Evolutionary conservation across 345 rosid species (phyloP).

Genomic region (Gossypium anomalum): DNA sequence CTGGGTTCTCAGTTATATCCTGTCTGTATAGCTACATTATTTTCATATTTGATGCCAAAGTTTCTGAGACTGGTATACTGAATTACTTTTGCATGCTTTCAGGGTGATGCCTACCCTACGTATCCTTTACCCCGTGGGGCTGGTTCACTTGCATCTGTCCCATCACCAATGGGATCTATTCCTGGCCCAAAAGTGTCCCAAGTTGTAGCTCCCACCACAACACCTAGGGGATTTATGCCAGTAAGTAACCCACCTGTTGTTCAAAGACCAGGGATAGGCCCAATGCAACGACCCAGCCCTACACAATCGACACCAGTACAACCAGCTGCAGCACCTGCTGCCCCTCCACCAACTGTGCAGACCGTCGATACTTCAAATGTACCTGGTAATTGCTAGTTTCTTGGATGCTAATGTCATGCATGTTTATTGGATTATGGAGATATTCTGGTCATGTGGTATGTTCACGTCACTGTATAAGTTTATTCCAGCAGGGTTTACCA

Average conservation of each 20-base stretch:
- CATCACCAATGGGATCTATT: conserved; percentile 48
- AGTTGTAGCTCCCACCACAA: conserved; percentile 44
- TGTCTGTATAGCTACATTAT: conserved; percentile 38
- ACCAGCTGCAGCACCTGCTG: conserved; percentile 56
- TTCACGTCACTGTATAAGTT: background rate
- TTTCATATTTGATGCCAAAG: background rate
- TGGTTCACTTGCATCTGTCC: conserved; percentile 45
- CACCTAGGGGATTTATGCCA: conserved; percentile 60
- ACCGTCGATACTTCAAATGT: conserved; percentile 82
- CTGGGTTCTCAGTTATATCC: conserved; percentile 76
- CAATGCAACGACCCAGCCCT: conserved; percentile 65
- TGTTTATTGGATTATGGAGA: conserved; percentile 14
- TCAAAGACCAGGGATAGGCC: conserved; percentile 63
- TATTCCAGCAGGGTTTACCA: background rate
- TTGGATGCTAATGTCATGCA: background rate
- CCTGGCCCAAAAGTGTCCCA: conserved; percentile 54
- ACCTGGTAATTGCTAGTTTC: conserved; percentile 53
- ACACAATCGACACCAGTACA: conserved; percentile 43
- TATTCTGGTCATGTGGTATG: background rate
- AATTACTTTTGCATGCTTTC: conserved; percentile 27
- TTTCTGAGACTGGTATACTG: conserved; percentile 3
- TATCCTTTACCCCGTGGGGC: conserved; percentile 53
- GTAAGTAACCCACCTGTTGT: conserved; percentile 45
- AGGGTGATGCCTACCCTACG: conserved; percentile 55
- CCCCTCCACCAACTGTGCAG: conserved; percentile 88